A percentile compares a stretch with the other conserved stretches of the same genome.
These are phyloP conservation scores for Phialophora verrucosa DNA, from an alignment of 2,329 filamentous ascomycete species.

Conservation along the genomic window DNA sequence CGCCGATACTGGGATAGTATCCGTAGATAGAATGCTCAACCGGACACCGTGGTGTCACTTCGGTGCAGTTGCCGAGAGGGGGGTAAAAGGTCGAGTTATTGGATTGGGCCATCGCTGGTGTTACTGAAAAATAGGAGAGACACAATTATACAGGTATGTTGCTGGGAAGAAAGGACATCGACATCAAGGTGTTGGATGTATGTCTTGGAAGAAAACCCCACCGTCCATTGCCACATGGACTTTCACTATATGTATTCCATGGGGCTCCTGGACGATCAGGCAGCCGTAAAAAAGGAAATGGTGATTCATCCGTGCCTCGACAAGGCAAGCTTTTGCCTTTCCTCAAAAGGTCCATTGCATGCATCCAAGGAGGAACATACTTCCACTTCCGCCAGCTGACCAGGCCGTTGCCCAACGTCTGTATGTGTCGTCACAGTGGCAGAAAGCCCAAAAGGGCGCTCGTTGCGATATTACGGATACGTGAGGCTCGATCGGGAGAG, in stretches of 20 bases:
- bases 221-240: not conserved
- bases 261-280: slow-evolving; percentile 2
- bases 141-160: not conserved
- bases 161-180: not conserved
- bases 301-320: not conserved
- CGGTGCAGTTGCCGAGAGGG: slow-evolving; percentile 39
- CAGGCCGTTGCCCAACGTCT: not conserved
- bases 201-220: not conserved
- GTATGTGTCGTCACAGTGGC: not conserved
- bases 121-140: not conserved
- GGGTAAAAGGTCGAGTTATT: slow-evolving; percentile 23
- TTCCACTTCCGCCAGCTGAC: not conserved
- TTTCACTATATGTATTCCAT: not conserved
- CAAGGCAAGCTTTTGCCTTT: not conserved
- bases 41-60: slow-evolving; percentile 46
- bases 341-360: not conserved
- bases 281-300: slow-evolving; percentile 10
- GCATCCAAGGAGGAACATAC: no score
- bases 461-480: slow-evolving; percentile 1
- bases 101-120: slow-evolving; percentile 15
- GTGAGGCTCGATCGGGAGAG: not conserved
- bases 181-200: not conserved
- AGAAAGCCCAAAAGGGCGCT: not conserved
- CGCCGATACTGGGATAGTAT: slow-evolving; percentile 59
- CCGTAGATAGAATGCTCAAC: slow-evolving; percentile 58